Percentiles rank a stretch among this genome's conserved stretches.
These are phyloP conservation scores for Diaporthe sp. DNA, from an alignment of 2,329 filamentous ascomycete genomes.

Conservation along the genomic window DNA sequence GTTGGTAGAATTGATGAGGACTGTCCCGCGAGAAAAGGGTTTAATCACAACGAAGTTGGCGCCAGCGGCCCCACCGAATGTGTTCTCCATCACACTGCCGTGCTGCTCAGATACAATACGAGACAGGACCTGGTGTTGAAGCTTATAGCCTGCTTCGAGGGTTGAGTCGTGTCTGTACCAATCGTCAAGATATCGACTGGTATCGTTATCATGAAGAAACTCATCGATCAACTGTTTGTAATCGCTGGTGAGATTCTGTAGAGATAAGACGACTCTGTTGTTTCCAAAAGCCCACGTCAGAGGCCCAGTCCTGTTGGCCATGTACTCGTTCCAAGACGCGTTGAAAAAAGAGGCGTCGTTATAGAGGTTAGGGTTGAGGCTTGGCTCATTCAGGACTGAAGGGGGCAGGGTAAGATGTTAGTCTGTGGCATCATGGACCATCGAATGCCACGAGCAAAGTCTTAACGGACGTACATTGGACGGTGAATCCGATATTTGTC, in stretches of 20 bases:
- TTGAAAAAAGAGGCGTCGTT: constrained; percentile 35
- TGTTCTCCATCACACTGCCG: constrained; percentile 54
- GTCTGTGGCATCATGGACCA: background rate
- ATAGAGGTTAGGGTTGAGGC: constrained; percentile 5
- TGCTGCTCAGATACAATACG: constrained; percentile 45
- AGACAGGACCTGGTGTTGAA: constrained; percentile 41
- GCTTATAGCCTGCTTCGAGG: constrained; percentile 42
- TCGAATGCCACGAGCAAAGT: background rate
- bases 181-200: constrained; percentile 12
- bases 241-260: constrained; percentile 41
- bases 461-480: constrained; percentile 44
- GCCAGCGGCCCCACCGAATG: constrained; percentile 47
- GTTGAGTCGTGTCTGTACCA: constrained; percentile 37
- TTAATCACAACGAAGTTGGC: constrained; percentile 36
- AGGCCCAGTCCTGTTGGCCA: constrained; percentile 45
- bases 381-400: constrained; percentile 9
- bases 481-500: constrained; percentile 47
- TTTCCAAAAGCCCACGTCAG: constrained; percentile 46
- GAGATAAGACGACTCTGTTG: constrained; percentile 44
- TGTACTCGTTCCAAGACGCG: constrained; percentile 43
- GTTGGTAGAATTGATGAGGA: constrained; percentile 54
- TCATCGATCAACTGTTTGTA: constrained; percentile 37
- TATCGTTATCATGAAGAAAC: background rate
- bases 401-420: background rate
- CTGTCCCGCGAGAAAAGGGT: constrained; percentile 53